Conservation (phyloP, 148 eudicot species). For the Euryodendron excelsum region DNA sequence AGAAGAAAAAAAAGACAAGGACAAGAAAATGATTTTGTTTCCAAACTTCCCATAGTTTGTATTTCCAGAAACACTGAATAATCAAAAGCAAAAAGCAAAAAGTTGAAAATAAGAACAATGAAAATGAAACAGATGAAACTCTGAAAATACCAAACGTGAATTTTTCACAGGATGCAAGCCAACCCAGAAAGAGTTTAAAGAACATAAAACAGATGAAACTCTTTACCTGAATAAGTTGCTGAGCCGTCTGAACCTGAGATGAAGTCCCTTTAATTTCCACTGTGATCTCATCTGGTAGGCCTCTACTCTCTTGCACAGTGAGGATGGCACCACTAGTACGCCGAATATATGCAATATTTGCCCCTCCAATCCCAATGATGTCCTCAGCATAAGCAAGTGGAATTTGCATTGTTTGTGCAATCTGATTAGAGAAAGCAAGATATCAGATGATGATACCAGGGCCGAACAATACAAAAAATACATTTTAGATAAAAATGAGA, state of each 20-base stretch:
- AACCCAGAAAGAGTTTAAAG: neutral
- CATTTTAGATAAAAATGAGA: neutral
- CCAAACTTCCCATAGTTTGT: neutral
- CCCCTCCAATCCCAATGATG: conserved; percentile 87
- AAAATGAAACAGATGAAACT: too few species aligned
- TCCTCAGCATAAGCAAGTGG: conserved; percentile 91
- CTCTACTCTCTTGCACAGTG: conserved; percentile 83
- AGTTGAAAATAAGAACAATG: neutral
- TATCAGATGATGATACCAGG: neutral
- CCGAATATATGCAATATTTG: conserved; percentile 85
- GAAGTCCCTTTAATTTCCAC: conserved; percentile 92
- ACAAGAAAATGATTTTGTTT: neutral
- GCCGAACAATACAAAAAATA: neutral
- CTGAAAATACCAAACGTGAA: neutral
- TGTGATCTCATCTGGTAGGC: conserved; percentile 80
- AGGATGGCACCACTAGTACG: conserved; percentile 85
- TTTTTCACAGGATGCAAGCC: neutral
- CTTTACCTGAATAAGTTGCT: conserved; percentile 87
- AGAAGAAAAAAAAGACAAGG: neutral
- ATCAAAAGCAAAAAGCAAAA: neutral
- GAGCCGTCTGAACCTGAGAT: conserved; percentile 82
- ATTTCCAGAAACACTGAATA: neutral
- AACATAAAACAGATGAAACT: neutral
- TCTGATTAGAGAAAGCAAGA: conserved; percentile 31
- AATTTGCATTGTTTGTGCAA: conserved; percentile 93